phyloP scores from a whole-genome alignment of 495 filamentous ascomycete species.

The Penicillium longicatenatum region DNA sequence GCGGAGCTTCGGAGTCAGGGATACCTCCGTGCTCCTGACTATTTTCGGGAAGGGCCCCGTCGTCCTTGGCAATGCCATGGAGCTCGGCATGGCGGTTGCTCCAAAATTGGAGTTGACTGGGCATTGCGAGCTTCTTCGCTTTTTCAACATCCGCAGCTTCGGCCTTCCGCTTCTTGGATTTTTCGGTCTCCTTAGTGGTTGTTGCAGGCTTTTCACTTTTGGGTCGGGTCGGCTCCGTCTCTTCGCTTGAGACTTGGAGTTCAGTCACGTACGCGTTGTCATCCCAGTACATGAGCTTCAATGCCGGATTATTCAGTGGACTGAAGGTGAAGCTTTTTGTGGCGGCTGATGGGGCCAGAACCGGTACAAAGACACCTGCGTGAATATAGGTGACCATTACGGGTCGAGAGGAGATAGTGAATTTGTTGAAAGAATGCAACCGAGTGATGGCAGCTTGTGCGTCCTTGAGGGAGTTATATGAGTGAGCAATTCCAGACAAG shows the following conservation, averaged over 20 bases:
- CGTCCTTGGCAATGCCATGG: conserved; percentile 56
- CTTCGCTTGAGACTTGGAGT: conserved; percentile 58
- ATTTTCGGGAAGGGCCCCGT: conserved; percentile 23
- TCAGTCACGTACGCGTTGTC: conserved; percentile 74
- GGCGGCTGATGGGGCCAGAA: conserved; percentile 57
- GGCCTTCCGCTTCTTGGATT: conserved; percentile 72
- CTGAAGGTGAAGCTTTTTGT: conserved; percentile 69
- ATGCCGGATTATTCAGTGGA: conserved; percentile 66
- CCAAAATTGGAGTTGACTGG: conserved; percentile 83
- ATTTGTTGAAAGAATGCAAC: conserved; percentile 74
- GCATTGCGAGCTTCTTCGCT: conserved; percentile 54
- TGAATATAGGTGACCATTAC: conserved; percentile 81
- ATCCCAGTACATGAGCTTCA: conserved; percentile 84
- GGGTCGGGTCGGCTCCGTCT: conserved; percentile 17
- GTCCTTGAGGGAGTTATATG: conserved; percentile 54
- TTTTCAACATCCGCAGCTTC: conserved; percentile 43
- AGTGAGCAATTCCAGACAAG: conserved; percentile 4
- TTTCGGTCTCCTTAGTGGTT: conserved; percentile 56
- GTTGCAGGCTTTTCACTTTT: conserved; percentile 37
- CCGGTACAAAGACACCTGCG: conserved; percentile 82
- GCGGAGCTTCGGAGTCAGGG: conserved; percentile 28
- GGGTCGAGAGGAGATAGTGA: conserved; percentile 79
- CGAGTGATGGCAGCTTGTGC: conserved; percentile 76
- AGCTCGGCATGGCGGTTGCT: conserved; percentile 83
- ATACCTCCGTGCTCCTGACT: conserved; percentile 15